Conservation (phyloP, 2,329 filamentous ascomycete genomes). For the Xylaria digitata region DNA sequence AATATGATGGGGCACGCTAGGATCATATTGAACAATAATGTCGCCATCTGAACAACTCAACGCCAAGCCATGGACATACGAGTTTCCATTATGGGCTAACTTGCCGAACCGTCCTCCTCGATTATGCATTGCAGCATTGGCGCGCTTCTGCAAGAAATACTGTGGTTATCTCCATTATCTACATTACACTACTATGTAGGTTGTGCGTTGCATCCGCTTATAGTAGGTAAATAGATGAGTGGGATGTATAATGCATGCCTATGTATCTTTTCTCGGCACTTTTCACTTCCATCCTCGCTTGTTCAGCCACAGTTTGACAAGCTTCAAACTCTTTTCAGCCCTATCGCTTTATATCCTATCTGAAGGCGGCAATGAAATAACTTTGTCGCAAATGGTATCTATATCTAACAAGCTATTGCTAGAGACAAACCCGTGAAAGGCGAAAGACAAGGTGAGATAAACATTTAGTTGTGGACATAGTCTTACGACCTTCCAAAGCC, state of each 20-base stretch:
- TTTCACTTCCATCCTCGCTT: conserved; percentile 11
- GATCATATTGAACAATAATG: conserved; percentile 32
- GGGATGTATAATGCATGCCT: conserved; percentile 10
- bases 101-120: conserved; percentile 23
- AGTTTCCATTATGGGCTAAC: conserved; percentile 27
- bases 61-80: conserved; percentile 29
- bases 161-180: conserved; percentile 28
- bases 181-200: too few relatives aligned
- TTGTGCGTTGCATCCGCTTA: conserved; percentile 13
- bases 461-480: background rate
- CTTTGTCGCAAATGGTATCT: background rate
- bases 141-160: conserved; percentile 25
- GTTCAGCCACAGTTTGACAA: conserved; percentile 1
- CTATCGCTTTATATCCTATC: conserved; percentile 12
- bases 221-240: conserved; percentile 5
- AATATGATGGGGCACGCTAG: conserved; percentile 9
- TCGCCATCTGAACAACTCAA: conserved; percentile 27
- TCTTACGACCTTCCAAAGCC: conserved; percentile 1
- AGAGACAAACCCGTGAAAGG: background rate
- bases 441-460: background rate
- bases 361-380: conserved; percentile 3
- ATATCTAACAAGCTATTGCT: background rate
- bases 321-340: conserved; percentile 21
- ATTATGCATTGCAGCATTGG: conserved; percentile 5
- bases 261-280: conserved; percentile 32